These are phyloP conservation scores for Datura wrightii DNA, from an alignment of 257 asterid species.

Conservation along the genomic window DNA sequence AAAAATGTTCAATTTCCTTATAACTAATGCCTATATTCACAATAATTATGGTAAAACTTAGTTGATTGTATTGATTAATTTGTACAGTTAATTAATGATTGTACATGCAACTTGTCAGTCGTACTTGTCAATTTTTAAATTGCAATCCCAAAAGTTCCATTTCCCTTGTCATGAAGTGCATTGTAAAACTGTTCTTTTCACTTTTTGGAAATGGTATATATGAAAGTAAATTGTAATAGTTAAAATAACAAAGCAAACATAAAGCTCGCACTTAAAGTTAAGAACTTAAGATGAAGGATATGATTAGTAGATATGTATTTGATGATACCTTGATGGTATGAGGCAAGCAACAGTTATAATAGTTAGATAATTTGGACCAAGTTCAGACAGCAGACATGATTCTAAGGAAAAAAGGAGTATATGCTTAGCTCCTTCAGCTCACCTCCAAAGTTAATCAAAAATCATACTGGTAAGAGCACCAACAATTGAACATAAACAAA, in stretches of 20 bases:
- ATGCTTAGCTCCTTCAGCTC: slow-evolving; percentile 7
- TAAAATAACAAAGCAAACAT: background rate
- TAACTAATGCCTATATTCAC: too few relatives aligned
- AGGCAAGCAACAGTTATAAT: background rate
- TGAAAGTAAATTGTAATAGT: background rate
- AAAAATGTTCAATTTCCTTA: too few relatives aligned
- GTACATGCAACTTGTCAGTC: background rate
- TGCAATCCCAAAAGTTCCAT: background rate
- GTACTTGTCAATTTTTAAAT: slow-evolving; percentile 1
- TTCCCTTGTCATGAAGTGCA: background rate
- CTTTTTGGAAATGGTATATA: background rate
- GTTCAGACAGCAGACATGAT: background rate
- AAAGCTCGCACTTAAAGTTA: background rate
- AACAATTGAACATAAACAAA: background rate
- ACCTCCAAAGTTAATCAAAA: background rate
- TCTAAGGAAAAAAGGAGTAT: background rate
- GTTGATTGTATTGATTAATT: background rate
- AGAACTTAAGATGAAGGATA: background rate
- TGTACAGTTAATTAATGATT: background rate
- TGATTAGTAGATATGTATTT: background rate
- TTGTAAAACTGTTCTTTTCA: background rate
- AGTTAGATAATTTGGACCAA: slow-evolving; percentile 1
- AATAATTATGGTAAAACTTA: too few relatives aligned
- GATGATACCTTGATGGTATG: background rate
- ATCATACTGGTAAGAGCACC: background rate